These are phyloP conservation scores for Wickerhamiella australiensis DNA, from an alignment of 805 yeast genomes.

Conservation along the genomic window DNA sequence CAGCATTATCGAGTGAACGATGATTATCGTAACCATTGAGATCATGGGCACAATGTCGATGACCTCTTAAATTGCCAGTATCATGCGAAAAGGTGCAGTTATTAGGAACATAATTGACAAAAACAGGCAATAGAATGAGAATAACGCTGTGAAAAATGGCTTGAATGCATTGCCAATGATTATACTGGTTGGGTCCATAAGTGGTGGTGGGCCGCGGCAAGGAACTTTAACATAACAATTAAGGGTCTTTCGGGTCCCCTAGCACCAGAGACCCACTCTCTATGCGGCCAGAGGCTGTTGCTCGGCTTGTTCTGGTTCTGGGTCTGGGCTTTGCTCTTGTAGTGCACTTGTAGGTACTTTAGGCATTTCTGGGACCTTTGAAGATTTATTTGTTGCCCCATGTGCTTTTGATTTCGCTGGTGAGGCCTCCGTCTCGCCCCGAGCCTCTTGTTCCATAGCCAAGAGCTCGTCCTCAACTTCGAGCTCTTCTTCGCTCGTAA, in stretches of 20 bases:
- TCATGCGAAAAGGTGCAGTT: not conserved
- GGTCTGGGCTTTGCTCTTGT: too few relatives aligned
- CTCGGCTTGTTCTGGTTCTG: too few relatives aligned
- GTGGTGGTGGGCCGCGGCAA: not conserved
- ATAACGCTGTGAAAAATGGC: not conserved
- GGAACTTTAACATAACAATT: too few relatives aligned
- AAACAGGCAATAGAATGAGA: not conserved
- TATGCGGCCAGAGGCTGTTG: too few relatives aligned
- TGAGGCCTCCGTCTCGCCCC: not conserved
- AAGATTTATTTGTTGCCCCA: too few relatives aligned
- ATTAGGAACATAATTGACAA: not conserved
- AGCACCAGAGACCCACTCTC: too few relatives aligned
- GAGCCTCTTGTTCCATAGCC: constrained; percentile 14
- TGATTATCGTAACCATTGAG: not conserved
- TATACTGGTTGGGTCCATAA: not conserved
- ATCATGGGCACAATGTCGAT: not conserved
- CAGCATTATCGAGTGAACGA: not conserved
- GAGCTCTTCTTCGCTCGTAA: constrained; percentile 31
- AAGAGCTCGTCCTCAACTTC: constrained; percentile 24
- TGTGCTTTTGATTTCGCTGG: too few relatives aligned
- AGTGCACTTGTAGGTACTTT: too few relatives aligned
- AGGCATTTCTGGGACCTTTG: too few relatives aligned
- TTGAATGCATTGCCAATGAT: not conserved
- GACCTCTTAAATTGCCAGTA: not conserved
- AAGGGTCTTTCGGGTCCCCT: not conserved